These are phyloP conservation scores for Stephania cephalantha DNA, from an alignment of 164 flowering plant species.

Conservation along the genomic window DNA sequence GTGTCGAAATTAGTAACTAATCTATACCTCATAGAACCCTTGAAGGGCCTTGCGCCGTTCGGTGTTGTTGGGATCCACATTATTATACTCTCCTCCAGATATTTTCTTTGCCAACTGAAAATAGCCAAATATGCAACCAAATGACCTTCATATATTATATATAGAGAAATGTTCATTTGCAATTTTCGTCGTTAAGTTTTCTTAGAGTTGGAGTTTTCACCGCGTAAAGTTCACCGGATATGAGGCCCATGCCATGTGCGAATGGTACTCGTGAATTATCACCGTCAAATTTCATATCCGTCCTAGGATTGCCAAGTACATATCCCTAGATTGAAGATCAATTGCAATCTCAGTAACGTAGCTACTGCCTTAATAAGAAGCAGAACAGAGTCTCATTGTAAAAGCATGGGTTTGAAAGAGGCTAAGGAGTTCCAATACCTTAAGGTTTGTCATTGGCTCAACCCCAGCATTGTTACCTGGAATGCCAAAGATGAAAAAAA, in stretches of 20 bases:
- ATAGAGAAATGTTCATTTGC: background rate
- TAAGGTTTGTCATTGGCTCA: conserved; percentile 26
- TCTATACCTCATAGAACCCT: background rate
- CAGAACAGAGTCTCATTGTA: no score
- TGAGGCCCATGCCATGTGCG: conserved; percentile 39
- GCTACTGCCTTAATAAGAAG: background rate
- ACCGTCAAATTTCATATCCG: conserved; percentile 10
- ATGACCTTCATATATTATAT: background rate
- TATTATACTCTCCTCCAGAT: conserved; percentile 29
- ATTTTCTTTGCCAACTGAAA: conserved; percentile 27
- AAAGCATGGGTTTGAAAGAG: no score
- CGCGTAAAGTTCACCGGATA: conserved; percentile 45
- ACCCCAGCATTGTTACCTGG: conserved; percentile 24
- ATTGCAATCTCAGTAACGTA: background rate
- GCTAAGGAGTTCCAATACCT: conserved; percentile 15
- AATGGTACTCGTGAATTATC: conserved; percentile 24
- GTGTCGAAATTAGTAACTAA: background rate
- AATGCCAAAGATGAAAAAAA: background rate
- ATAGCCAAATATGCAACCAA: background rate
- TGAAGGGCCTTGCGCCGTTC: background rate
- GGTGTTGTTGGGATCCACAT: background rate
- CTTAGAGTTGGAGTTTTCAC: conserved; percentile 15
- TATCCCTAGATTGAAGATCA: conserved; percentile 34
- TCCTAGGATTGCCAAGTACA: conserved; percentile 36
- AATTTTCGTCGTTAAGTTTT: background rate